Base-by-base conservation (phyloP, 345 rosid species). In the Aethionema arabicum region DNA sequence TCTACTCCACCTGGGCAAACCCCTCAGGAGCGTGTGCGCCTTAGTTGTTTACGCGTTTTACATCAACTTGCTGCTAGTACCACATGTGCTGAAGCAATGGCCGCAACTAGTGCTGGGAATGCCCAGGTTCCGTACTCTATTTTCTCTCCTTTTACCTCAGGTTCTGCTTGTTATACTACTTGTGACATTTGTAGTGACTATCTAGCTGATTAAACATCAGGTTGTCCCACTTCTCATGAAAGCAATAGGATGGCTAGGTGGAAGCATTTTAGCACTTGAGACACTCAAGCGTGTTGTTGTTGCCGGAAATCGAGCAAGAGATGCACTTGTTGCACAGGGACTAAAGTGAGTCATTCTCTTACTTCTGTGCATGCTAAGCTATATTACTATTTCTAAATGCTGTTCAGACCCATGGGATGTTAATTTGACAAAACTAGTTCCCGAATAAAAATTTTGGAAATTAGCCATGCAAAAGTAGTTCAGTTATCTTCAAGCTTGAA, bases 171-270 rank as follows among this genome's bases (percentile, higher is more conserved):
- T 8, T n/a, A 6, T 2, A 4, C 52, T 29, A 7, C 16, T 10
- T 62, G 45, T 60, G 13, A 50, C 51, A 60, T 37, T 30, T 14
- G 59, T 21, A 57, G 46, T 78, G 37, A 72, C 56, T 60, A 43
- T 70, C 44, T 49, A 49, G 68, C 44, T 63, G 67, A 15, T 52
- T 45, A 10, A 57, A 47, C 32, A 57, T 64, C 77, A 87, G 99
- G 99, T 93, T 76, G 97, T 93, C 75, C 97, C 99, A 47, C 92
- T 93, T 78, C 85, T 93, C 59, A 90, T 93, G 99, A 93, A 93
- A 79, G 96, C 99, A 64, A 93, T 93, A 70, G 97, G 99, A 62
- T 93, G 99, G 99, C 99, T 77, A 72, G 97, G 99, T 69, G 97
- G 99, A 75, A 93, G 97, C 81, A 93, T 93, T 76, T 78, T 93